Evolutionary conservation across 1,284 basidiomycete species (phyloP), one percentile per base, ranked within the genome.

Genomic region (Rhodotorula sp.): DNA sequence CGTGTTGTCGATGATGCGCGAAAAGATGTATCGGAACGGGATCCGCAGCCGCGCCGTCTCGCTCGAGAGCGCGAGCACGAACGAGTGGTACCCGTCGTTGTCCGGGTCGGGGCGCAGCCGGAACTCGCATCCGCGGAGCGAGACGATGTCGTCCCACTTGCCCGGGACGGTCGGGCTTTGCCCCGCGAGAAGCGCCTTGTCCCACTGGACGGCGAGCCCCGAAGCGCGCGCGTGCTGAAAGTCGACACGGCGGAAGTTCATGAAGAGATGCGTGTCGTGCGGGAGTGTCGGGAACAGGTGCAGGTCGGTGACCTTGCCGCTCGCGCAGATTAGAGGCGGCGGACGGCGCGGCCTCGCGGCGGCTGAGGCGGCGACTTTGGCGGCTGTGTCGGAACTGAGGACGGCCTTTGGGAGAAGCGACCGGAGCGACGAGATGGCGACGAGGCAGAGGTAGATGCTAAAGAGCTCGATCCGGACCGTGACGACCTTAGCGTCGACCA

Each of bases 81-180:
- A 72, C 1, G 64, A 70, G 34, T 81, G 81, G 22, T 78, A 67
- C 36, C 78, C 80, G 55, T 78, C 72, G 41, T 81, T 78, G 44
- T 78, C 73, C 36, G 77, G 78, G 32, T 64, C 77, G 54, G 62
- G 72, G 17, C 70, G 75, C 54, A 87, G 69, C 5, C 82, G 80
- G n/a, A 90, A 77, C 21, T 84, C 83, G 83, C 89, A 87, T 58
- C 85, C 83, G 64, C 88, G 87, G 39, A 96, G 79, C 25, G 87
- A 86, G 17, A 86, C 81, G 1, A 95, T 83, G 79, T 96, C 92
- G 74, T 93, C 92, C 93, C 94, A 97, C 70, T 84, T 82, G 10
- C 82, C 81, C 0, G 78, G 76, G 1, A 71, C 64, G 6, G 81
- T 77, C 1, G 81, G 79, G 67, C 81, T 84, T 17, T 84, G 83